phyloP scores from a whole-genome alignment of 1,284 basidiomycete species.

The Leccinum pachyderme region DNA sequence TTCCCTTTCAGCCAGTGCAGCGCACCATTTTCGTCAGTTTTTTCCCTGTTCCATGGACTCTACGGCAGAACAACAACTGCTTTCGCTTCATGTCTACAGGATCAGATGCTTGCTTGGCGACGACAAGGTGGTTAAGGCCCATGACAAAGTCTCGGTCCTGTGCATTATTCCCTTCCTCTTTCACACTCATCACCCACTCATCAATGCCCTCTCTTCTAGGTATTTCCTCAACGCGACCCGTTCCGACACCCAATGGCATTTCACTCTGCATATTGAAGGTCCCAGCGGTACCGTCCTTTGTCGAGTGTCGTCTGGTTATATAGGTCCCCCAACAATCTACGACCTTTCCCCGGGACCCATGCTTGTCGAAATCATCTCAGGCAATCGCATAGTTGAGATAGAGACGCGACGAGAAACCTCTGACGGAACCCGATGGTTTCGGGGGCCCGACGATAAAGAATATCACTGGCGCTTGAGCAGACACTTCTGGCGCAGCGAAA shows the following conservation, averaged over 20 bases:
- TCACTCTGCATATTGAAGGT: constrained; percentile 20
- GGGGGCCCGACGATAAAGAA: constrained; percentile 19
- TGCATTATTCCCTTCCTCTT: constrained; percentile 7
- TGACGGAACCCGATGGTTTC: constrained; percentile 21
- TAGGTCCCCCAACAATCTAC: constrained; percentile 14
- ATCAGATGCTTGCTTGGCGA: constrained; percentile 23
- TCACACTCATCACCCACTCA: neutral
- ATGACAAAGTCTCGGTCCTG: constrained; percentile 24
- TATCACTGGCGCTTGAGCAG: constrained; percentile 23
- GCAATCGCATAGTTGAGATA: constrained; percentile 6
- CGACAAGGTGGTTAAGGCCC: constrained; percentile 24
- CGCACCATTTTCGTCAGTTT: neutral
- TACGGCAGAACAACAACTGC: constrained; percentile 4
- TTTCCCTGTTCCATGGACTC: constrained; percentile 5
- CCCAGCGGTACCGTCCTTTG: constrained; percentile 19
- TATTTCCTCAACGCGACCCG: constrained; percentile 25
- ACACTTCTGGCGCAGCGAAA: constrained; percentile 17
- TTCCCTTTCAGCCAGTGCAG: neutral
- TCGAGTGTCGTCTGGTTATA: constrained; percentile 23
- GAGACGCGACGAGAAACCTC: constrained; percentile 12
- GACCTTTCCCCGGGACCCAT: constrained; percentile 7
- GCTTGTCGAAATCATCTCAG: constrained; percentile 18
- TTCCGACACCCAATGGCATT: constrained; percentile 18
- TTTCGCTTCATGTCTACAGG: constrained; percentile 29
- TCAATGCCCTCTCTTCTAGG: constrained; percentile 8